Base-by-base conservation (phyloP, 805 yeast species). In the Starmerella roubikii region DNA sequence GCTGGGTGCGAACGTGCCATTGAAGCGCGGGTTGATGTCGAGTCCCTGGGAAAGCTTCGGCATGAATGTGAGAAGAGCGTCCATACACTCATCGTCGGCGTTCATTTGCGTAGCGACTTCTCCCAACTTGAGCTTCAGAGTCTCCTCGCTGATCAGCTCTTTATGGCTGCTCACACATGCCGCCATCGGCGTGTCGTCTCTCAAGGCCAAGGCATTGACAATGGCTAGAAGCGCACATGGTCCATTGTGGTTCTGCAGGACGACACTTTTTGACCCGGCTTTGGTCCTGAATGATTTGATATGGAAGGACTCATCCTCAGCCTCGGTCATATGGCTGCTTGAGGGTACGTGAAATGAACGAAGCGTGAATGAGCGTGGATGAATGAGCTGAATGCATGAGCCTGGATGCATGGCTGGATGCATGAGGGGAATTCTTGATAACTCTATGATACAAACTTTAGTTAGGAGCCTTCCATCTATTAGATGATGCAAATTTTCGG, bases 181-280 rank as follows among this genome's bases (percentile, higher is more conserved):
- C 3, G 45, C 48, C 37, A 47, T 37, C 2, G 49, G 44, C 1
- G 48, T 19, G 32, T 67, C 67, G 29, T 66, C 67, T 3, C 73
- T 60, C 16, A 85, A 56, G 6, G 83, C 54, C 13, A 86, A 55
- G 0, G 83, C 70, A 54, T 86, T 86, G 35, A 74, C 67, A 30
- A 86, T 59, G 0, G 94, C 86, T 12, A 86, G 68, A 28, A 86
- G 57, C 2, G 94, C 93, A 54, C 94, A 85, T 0, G 95, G 94
- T 0, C 95, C 95, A 52, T 84, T 83, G 34, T 61, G 65, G 45
- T 82, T 81, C 60, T 85, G 95, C 17, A 83, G 58, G 3, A 86
- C 60, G 25, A 85, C 72, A 1, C 59, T 30, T 18, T 35, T 32
- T 20, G 17, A n/a, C 1, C 38, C 35, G 2, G 18, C 24, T 11